A percentile compares a stretch with the other conserved stretches of the same genome.
These are phyloP conservation scores for Domatiomyces catenatus DNA, from an alignment of 2,329 filamentous ascomycete species.

Conservation along the genomic window DNA sequence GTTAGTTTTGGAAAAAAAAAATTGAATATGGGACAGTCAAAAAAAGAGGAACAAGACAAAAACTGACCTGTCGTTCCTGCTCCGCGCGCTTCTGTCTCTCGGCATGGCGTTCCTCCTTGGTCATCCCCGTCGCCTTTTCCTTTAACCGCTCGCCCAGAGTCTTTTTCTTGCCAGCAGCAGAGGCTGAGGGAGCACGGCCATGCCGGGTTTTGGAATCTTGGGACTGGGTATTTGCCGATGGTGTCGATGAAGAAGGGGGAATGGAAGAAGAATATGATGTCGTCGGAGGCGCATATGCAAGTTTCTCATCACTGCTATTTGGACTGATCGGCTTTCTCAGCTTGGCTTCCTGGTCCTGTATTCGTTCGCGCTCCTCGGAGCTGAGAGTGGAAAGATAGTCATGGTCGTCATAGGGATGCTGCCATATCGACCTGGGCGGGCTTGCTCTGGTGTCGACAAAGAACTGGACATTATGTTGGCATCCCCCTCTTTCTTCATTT, in stretches of 20 bases:
- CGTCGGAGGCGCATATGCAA: slow-evolving; percentile 1
- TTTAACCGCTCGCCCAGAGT: slow-evolving; percentile 43
- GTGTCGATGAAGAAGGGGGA: not conserved
- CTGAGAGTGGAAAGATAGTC: slow-evolving; percentile 36
- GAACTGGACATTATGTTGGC: slow-evolving; percentile 31
- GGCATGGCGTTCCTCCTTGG: slow-evolving; percentile 38
- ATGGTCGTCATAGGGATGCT: slow-evolving; percentile 46
- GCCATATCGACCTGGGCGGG: slow-evolving; percentile 45
- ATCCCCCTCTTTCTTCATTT: not conserved
- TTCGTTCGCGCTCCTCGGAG: slow-evolving; percentile 33
- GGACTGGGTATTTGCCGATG: not conserved
- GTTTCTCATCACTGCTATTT: slow-evolving; percentile 10
- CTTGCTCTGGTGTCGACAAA: slow-evolving; percentile 43
- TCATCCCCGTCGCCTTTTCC: slow-evolving; percentile 42
- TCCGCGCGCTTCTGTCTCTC: slow-evolving; percentile 33
- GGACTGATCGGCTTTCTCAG: slow-evolving; percentile 17
- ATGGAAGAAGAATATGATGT: slow-evolving; percentile 1
- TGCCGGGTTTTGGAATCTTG: slow-evolving; percentile 8
- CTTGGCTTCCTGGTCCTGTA: slow-evolving; percentile 23
- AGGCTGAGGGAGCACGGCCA: slow-evolving; percentile 4
- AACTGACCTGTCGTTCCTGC: slow-evolving; percentile 26
- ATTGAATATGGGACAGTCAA: too few relatives aligned
- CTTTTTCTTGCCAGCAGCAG: slow-evolving; percentile 19
- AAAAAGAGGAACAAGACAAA: not conserved
- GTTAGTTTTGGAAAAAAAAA: slow-evolving; percentile 1